phyloP scores from a whole-genome alignment of 2,329 filamentous ascomycete species.

The Aspergillus sp. region DNA sequence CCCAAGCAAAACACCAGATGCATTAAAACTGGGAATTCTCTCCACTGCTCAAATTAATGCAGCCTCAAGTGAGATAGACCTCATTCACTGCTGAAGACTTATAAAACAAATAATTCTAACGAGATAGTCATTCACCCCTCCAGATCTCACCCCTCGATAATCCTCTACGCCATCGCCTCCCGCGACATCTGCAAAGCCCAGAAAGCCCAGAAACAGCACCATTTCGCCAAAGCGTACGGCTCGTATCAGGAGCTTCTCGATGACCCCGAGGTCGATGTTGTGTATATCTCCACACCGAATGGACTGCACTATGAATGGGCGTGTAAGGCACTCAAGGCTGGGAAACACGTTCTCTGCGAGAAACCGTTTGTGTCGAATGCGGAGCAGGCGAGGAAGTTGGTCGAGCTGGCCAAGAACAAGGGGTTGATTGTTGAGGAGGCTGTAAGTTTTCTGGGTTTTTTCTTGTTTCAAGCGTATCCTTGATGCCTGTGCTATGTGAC shows the following conservation, averaged over 20 bases:
- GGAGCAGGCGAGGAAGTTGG: slow-evolving; percentile 40
- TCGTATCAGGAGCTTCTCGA: slow-evolving; percentile 17
- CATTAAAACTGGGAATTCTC: slow-evolving; percentile 18
- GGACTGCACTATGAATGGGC: slow-evolving; percentile 43
- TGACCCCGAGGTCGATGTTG: slow-evolving; percentile 38
- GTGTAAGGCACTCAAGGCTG: slow-evolving; percentile 23
- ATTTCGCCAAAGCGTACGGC: slow-evolving; percentile 40
- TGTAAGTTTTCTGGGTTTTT: slow-evolving; percentile 7
- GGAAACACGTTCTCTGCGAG: slow-evolving; percentile 27
- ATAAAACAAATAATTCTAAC: not conserved
- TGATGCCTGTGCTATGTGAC: no score
- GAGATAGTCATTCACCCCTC: slow-evolving; percentile 40
- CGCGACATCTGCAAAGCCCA: slow-evolving; percentile 44
- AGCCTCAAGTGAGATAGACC: slow-evolving; percentile 8
- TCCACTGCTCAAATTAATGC: slow-evolving; percentile 19
- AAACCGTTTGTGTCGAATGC: slow-evolving; percentile 25
- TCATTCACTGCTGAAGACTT: not conserved
- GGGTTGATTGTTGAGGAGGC: slow-evolving; percentile 50
- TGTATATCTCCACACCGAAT: slow-evolving; percentile 48
- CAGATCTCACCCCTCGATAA: slow-evolving; percentile 49
- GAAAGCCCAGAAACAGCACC: slow-evolving; percentile 46
- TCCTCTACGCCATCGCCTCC: slow-evolving; percentile 51
- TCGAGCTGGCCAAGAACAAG: slow-evolving; percentile 29
- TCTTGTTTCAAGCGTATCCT: no score
- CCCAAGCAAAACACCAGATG: slow-evolving; percentile 15